phyloP scores from a whole-genome alignment of 441 rosid genomes.

The Populus hybrid region DNA sequence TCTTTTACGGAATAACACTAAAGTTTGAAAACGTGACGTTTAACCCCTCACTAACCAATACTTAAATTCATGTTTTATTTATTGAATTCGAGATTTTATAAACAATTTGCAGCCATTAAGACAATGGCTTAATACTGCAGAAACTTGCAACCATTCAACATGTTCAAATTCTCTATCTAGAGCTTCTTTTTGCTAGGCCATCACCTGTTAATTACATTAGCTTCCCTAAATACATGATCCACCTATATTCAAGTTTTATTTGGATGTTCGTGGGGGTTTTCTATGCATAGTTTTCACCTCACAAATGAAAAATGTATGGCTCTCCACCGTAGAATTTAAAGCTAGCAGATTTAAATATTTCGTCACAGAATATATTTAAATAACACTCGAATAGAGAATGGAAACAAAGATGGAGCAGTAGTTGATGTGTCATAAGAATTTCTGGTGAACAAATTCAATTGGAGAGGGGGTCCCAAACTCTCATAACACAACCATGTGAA shows the following conservation, averaged over 20 bases:
- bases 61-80: not conserved
- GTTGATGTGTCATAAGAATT: not conserved
- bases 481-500: slow-evolving; percentile 23
- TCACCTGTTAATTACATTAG: no score
- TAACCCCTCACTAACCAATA: not conserved
- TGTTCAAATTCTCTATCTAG: no score
- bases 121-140: no score
- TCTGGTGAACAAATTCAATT: not conserved
- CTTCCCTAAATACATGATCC: not conserved
- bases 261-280: not conserved
- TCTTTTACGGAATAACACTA: not conserved
- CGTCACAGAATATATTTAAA: not conserved
- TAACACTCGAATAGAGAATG: not conserved
- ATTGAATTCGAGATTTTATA: not conserved
- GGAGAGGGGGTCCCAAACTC: slow-evolving; percentile 30
- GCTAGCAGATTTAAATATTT: not conserved
- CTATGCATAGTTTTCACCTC: not conserved
- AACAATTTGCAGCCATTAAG: not conserved
- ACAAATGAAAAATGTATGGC: not conserved
- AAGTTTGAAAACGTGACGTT: not conserved
- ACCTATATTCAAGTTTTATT: not conserved
- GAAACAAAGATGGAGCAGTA: not conserved
- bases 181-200: no score
- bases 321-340: not conserved
- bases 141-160: no score